Percentiles rank a stretch among this genome's conserved stretches.
These are phyloP conservation scores for Periconia sp. DNA, from an alignment of 2,329 filamentous ascomycete genomes.

Conservation along the genomic window DNA sequence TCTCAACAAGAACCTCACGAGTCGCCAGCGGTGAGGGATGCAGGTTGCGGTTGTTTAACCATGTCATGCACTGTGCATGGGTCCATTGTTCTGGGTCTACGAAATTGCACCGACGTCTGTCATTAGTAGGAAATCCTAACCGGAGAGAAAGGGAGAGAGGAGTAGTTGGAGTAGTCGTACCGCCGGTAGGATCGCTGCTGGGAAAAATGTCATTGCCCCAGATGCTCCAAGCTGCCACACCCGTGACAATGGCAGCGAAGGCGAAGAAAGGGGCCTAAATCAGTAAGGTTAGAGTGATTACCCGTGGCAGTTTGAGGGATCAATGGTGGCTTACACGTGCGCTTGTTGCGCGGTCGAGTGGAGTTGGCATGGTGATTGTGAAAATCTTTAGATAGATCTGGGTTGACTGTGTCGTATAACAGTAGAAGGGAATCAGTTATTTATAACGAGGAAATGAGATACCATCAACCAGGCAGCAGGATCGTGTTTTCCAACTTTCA, in stretches of 20 bases:
- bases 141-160: background rate
- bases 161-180: constrained; percentile 46
- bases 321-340: constrained; percentile 41
- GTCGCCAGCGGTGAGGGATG: constrained; percentile 62
- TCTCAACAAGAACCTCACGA: constrained; percentile 65
- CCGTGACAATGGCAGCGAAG: constrained; percentile 80
- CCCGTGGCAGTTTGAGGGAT: constrained; percentile 17
- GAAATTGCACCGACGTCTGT: background rate
- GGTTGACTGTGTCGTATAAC: too few species aligned
- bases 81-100: constrained; percentile 73
- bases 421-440: too few species aligned
- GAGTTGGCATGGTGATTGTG: constrained; percentile 47
- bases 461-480: background rate
- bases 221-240: constrained; percentile 79
- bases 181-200: constrained; percentile 74
- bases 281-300: constrained; percentile 7
- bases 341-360: constrained; percentile 51
- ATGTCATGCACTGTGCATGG: constrained; percentile 74
- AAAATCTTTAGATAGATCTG: background rate
- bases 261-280: constrained; percentile 42
- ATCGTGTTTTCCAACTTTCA: too few species aligned
- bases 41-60: constrained; percentile 71
- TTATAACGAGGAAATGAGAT: background rate
- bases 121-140: background rate
- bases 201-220: constrained; percentile 88